These are phyloP conservation scores for Cyberlindnera amylophila DNA, from an alignment of 805 yeast genomes.

Conservation along the genomic window DNA sequence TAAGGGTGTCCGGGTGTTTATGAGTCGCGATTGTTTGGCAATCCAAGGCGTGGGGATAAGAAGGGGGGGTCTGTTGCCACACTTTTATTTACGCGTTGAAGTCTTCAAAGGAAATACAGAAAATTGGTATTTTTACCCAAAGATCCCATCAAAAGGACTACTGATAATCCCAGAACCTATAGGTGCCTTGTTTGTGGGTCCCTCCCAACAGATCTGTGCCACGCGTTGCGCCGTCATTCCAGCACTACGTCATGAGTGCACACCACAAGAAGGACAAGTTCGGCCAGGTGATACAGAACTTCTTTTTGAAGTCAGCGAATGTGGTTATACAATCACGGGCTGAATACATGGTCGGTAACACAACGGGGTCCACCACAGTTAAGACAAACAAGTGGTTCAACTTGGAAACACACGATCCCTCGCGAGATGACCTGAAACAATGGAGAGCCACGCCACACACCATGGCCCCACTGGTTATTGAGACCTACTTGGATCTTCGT, in stretches of 20 bases:
- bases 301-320: slow-evolving; percentile 60
- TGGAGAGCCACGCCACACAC: slow-evolving; percentile 47
- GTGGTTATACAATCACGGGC: slow-evolving; percentile 47
- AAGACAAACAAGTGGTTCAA: slow-evolving; percentile 63
- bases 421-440: slow-evolving; percentile 53
- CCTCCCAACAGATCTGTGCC: background rate
- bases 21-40: background rate
- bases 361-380: slow-evolving; percentile 2
- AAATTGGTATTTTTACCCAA: too few relatives aligned
- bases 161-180: too few relatives aligned
- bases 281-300: slow-evolving; percentile 38
- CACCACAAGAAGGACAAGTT: slow-evolving; percentile 21
- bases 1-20: background rate
- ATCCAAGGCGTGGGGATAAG: too few relatives aligned
- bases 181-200: too few relatives aligned
- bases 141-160: too few relatives aligned
- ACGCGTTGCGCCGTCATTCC: background rate
- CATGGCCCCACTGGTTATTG: slow-evolving; percentile 84
- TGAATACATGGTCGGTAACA: background rate
- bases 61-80: too few relatives aligned
- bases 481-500: slow-evolving; percentile 71
- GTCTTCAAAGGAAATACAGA: too few relatives aligned
- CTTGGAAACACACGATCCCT: slow-evolving; percentile 38
- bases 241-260: background rate
- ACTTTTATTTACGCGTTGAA: too few relatives aligned